phyloP scores from a whole-genome alignment of 2,329 filamentous ascomycete genomes.

The Huntiella moniliformis region DNA sequence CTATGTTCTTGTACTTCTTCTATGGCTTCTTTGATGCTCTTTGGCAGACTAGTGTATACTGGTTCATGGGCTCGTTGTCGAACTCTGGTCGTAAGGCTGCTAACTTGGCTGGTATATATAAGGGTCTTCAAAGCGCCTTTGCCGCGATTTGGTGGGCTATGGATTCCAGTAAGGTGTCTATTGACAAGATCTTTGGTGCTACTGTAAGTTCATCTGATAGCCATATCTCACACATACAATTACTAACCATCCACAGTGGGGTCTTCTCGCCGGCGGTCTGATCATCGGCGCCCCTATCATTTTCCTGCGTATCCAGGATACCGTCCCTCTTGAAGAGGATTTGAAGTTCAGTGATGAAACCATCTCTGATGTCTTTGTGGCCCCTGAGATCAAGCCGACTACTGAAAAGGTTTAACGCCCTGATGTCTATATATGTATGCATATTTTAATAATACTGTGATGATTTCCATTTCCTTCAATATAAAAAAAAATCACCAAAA shows the following conservation, averaged over 20 bases:
- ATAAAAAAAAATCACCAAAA: background rate
- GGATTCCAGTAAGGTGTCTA: constrained; percentile 43
- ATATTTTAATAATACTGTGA: too few relatives aligned
- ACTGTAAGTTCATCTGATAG: constrained; percentile 19
- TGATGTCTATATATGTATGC: too few relatives aligned
- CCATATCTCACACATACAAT: background rate
- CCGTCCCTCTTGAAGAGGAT: constrained; percentile 64
- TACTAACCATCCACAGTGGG: constrained; percentile 38
- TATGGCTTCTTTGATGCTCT: constrained; percentile 78
- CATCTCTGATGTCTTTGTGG: constrained; percentile 41
- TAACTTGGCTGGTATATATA: constrained; percentile 84
- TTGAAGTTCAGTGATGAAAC: constrained; percentile 74
- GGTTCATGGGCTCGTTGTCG: constrained; percentile 83
- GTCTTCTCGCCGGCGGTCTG: constrained; percentile 51
- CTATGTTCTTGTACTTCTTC: constrained; percentile 79
- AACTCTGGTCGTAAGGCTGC: constrained; percentile 85
- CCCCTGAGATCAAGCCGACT: background rate
- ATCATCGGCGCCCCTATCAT: constrained; percentile 65
- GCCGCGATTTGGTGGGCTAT: constrained; percentile 58
- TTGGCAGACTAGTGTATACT: constrained; percentile 85
- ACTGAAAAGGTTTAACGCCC: too few relatives aligned
- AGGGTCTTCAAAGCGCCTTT: constrained; percentile 68
- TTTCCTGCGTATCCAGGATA: constrained; percentile 60
- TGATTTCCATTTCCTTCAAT: too few relatives aligned
- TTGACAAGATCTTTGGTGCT: constrained; percentile 50